Evolutionary conservation across 495 filamentous ascomycete genomes (phyloP).

Genomic region (Cenococcum geophilum): DNA sequence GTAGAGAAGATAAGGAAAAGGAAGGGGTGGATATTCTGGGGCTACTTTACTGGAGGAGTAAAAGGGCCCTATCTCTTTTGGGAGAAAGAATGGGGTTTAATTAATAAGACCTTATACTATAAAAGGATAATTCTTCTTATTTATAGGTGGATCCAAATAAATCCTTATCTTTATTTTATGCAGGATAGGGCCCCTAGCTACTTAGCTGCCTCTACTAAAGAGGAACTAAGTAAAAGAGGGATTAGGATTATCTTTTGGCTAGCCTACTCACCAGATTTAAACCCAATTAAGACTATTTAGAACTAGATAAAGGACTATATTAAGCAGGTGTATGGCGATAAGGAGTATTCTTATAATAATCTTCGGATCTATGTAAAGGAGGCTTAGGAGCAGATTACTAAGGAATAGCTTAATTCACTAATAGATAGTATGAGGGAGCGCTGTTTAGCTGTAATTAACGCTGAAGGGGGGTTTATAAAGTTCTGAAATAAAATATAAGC

Average conservation of each 20-base stretch:
- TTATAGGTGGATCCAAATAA: neutral
- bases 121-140: neutral
- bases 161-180: neutral
- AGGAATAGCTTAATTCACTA: no score
- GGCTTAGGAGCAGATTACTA: no score
- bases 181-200: neutral
- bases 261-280: neutral
- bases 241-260: neutral
- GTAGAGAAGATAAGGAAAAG: constrained; percentile 22
- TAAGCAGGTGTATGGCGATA: no score
- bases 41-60: constrained; percentile 17
- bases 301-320: no score
- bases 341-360: no score
- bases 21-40: constrained; percentile 32
- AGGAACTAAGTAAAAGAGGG: neutral
- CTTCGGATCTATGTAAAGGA: no score
- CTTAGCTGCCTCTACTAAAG: neutral
- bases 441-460: no score
- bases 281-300: no score
- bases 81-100: neutral
- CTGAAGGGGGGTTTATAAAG: no score
- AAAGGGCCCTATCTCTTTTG: constrained; percentile 13
- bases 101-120: neutral
- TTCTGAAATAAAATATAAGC: no score
- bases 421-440: no score